phyloP scores from a whole-genome alignment of 768 basidiomycete species.

The Amanita rubescens region DNA sequence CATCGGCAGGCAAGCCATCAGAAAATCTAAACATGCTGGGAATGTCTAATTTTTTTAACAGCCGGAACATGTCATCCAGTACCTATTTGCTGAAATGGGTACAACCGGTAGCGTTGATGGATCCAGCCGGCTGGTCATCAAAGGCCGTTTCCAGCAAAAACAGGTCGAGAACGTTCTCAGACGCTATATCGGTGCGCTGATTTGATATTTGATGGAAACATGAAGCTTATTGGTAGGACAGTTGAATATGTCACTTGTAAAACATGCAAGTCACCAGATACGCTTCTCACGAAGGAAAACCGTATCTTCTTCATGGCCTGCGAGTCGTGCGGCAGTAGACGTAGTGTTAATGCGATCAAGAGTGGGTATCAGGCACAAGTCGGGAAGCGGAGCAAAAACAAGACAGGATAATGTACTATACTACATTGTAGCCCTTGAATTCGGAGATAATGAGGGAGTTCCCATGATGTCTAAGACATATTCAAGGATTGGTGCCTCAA shows the following conservation, averaged over 20 bases:
- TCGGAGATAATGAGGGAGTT: background rate
- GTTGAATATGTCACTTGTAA: conserved; percentile 99
- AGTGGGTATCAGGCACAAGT: conserved; percentile 97
- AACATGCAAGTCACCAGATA: conserved; percentile 98
- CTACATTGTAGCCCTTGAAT: too few species aligned
- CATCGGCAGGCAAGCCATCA: conserved; percentile 56
- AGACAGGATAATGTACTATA: conserved; percentile 50
- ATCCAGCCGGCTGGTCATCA: conserved; percentile 87
- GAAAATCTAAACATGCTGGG: background rate
- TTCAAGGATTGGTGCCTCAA: background rate
- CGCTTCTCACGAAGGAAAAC: conserved; percentile 93
- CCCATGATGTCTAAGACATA: conserved; percentile 3
- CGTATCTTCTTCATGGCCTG: conserved; percentile 98
- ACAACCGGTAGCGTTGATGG: conserved; percentile 96
- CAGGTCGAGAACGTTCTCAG: conserved; percentile 96
- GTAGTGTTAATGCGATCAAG: conserved; percentile 96
- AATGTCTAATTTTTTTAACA: conserved; percentile 23
- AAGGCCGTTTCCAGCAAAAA: conserved; percentile 97
- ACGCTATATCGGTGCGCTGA: conserved; percentile 82
- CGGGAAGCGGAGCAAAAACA: conserved; percentile 80
- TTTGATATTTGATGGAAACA: background rate
- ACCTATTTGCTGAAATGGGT: conserved; percentile 96
- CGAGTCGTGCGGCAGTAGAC: conserved; percentile 83
- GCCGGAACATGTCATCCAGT: conserved; percentile 97
- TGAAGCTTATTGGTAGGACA: conserved; percentile 20